phyloP scores from a whole-genome alignment of 139 green algal genomes.

The Picochlorum sp. region DNA sequence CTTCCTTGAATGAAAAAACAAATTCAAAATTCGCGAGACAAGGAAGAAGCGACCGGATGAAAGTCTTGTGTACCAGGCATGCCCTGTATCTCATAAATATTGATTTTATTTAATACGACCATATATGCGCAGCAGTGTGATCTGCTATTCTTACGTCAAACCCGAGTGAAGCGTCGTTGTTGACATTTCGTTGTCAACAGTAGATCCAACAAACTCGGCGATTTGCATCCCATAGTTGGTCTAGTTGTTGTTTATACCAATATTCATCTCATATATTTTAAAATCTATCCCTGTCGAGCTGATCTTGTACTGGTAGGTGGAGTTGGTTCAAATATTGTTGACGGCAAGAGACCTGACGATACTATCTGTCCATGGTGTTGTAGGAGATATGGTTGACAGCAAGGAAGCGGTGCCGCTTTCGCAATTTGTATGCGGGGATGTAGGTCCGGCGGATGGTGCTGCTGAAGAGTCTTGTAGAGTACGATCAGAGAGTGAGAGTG shows the following conservation, averaged over 20 bases:
- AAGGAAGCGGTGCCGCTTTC: background rate
- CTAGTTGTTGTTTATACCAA: background rate
- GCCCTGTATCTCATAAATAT: too few relatives aligned
- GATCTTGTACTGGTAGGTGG: background rate
- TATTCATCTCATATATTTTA: background rate
- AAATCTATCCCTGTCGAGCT: background rate
- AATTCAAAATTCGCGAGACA: background rate
- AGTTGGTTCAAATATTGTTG: background rate
- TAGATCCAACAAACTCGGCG: background rate
- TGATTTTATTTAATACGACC: too few relatives aligned
- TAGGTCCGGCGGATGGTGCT: background rate
- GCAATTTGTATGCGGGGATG: background rate
- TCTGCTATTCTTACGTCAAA: too few relatives aligned
- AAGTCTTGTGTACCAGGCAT: too few relatives aligned
- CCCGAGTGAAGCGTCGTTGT: too few relatives aligned
- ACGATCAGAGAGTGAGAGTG: background rate
- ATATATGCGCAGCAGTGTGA: too few relatives aligned
- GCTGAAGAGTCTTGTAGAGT: too few relatives aligned
- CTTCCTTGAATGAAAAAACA: too few relatives aligned
- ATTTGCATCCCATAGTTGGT: background rate
- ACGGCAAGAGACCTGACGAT: background rate
- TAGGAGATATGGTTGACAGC: background rate
- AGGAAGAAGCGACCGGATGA: too few relatives aligned
- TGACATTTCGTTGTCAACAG: too few relatives aligned
- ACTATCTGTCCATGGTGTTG: background rate